Percentiles rank a stretch among this genome's conserved stretches.
These are phyloP conservation scores for Lanmaoa pseudosensibilis DNA, from an alignment of 768 basidiomycete species.

Conservation along the genomic window DNA sequence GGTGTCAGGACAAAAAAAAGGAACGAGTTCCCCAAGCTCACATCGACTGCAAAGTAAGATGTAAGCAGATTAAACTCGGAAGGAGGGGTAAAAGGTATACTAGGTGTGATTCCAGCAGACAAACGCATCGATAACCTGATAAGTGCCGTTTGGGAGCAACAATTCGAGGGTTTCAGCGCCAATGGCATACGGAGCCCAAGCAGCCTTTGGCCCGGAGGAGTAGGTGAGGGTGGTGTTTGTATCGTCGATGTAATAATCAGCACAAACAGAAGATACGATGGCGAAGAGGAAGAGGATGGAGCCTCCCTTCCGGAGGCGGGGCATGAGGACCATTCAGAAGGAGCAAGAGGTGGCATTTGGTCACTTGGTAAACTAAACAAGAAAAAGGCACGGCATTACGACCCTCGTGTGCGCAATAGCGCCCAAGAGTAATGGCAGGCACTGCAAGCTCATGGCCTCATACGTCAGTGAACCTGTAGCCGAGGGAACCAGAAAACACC, in stretches of 20 bases:
- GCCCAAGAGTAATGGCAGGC: background rate
- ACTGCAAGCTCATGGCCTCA: too few relatives aligned
- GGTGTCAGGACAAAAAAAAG: background rate
- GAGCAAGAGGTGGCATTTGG: too few relatives aligned
- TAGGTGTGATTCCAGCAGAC: conserved; percentile 29
- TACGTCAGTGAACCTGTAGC: too few relatives aligned
- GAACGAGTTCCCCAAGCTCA: background rate
- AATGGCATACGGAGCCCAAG: conserved; percentile 21
- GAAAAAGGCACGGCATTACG: background rate
- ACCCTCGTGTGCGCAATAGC: background rate
- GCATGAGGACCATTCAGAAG: background rate
- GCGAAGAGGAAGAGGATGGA: background rate
- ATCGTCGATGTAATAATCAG: conserved; percentile 27
- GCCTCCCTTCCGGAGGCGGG: background rate
- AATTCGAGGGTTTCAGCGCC: conserved; percentile 12
- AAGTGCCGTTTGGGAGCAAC: conserved; percentile 21
- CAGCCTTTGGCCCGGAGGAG: conserved; percentile 24
- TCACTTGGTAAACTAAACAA: background rate
- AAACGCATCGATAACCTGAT: conserved; percentile 20
- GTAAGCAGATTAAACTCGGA: background rate
- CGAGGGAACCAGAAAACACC: too few relatives aligned
- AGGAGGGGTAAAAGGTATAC: conserved; percentile 5
- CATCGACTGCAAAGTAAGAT: conserved; percentile 17
- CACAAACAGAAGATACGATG: conserved; percentile 6
- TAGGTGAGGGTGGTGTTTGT: conserved; percentile 24